A percentile compares a stretch with the other conserved stretches of the same genome.
These are phyloP conservation scores for Pyrus hybrid DNA, from an alignment of 331 rosid genomes.

Conservation along the genomic window DNA sequence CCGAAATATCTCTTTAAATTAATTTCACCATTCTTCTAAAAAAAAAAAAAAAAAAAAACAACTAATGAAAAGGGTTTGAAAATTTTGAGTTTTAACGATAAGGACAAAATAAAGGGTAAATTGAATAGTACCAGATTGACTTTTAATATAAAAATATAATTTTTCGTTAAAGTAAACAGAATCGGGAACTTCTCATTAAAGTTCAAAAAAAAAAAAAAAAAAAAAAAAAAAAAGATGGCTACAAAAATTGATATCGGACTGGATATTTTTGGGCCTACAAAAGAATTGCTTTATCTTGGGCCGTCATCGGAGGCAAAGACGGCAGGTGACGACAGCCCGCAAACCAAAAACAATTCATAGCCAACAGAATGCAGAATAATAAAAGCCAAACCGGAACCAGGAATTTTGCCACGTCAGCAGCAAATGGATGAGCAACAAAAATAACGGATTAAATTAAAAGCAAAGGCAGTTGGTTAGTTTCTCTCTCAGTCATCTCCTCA, in stretches of 20 bases:
- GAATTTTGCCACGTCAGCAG: conserved; percentile 49
- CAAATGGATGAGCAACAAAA: conserved; percentile 33
- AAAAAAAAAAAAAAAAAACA: too few species aligned
- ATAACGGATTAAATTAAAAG: background rate
- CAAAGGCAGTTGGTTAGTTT: background rate
- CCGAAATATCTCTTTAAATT: too few species aligned
- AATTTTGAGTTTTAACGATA: too few species aligned
- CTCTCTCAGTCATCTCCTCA: conserved; percentile 16
- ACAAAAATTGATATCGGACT: background rate
- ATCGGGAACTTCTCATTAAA: too few species aligned
- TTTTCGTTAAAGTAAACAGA: too few species aligned
- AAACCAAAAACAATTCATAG: background rate
- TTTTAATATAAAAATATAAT: too few species aligned
- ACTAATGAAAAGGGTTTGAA: too few species aligned
- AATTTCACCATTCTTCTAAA: too few species aligned
- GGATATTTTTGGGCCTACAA: background rate
- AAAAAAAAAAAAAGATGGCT: background rate
- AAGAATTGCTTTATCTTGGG: background rate
- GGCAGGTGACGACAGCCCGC: background rate
- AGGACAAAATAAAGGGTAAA: too few species aligned
- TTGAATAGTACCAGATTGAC: too few species aligned
- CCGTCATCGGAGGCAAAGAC: background rate
- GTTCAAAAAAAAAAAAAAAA: too few species aligned
- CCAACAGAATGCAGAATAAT: background rate
- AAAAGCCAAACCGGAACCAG: conserved; percentile 3